Base-by-base conservation (phyloP, 345 rosid genomes). In the Eucalyptus marginata region DNA sequence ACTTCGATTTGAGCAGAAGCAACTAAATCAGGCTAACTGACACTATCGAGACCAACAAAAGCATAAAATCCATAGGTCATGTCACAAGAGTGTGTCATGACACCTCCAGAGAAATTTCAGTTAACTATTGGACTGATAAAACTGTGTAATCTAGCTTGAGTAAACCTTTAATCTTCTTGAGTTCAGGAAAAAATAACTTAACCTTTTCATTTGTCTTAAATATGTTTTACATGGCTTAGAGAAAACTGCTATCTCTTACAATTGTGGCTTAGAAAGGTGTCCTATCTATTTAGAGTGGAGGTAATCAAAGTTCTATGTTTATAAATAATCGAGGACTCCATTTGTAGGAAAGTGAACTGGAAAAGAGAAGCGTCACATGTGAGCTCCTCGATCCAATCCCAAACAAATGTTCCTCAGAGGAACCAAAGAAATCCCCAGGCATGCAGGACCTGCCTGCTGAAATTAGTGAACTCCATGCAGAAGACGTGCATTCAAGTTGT, bases 341-440 rank as follows among this genome's bases (percentile, higher is more conserved):
- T 44, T 43, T 91, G 92, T 91, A 94, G 95, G 90, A 87, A 92
- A 84, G 43, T 46, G 94, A 90, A 84, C 91, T 49, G 85, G 93
- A 91, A 89, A 76, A 76, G 83, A 36, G 83, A 76, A 40, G 83
- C 83, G 24, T 76, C 83, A 18, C 71, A 54, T 86, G 86, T 47
- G 87, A 58, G 89, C 88, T 49, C 50, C 40, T 76, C 51, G 92
- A 92, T 8, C 59, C 52, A 86, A 47, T 88, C 43, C 90, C 40
- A 8, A 52, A 71, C 43, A 87, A 91, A 40, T 64, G 84, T 92
- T 24, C 86, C 80, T 49, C 87, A 15, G 87, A 20, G 31, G 93
- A 88, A 54, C 31, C 88, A 47, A 88, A 89, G 54, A 86, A 91
- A 62, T 50, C 88, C 76, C 49, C 79, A 25, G 90, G 71, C 79